A percentile compares a stretch with the other conserved stretches of the same genome.
These are phyloP conservation scores for Pseudogymnoascus sp. DNA, from an alignment of 2,329 filamentous ascomycete genomes.

Conservation along the genomic window DNA sequence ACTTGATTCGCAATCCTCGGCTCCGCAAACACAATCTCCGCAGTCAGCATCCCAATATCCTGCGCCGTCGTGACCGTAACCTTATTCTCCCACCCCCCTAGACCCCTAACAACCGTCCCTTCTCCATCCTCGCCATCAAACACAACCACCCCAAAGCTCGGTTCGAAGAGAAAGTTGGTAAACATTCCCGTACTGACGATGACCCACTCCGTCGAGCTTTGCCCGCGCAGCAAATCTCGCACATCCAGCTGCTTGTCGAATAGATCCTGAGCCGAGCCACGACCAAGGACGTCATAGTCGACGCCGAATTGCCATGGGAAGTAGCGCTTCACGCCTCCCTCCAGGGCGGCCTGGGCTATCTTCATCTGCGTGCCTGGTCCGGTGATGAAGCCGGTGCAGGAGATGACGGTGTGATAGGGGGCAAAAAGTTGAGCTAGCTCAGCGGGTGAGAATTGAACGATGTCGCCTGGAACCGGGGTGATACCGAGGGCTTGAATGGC, in stretches of 20 bases:
- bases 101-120: slow-evolving; percentile 41
- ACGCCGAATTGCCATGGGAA: slow-evolving; percentile 71
- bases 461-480: slow-evolving; percentile 22
- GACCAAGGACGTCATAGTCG: slow-evolving; percentile 60
- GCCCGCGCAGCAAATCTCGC: slow-evolving; percentile 42
- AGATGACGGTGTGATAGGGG: slow-evolving; percentile 48
- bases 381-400: slow-evolving; percentile 53
- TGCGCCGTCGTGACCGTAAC: slow-evolving; percentile 56
- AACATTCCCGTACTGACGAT: slow-evolving; percentile 66
- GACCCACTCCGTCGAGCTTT: slow-evolving; percentile 48
- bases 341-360: slow-evolving; percentile 47
- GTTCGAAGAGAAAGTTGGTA: slow-evolving; percentile 61
- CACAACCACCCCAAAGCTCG: slow-evolving; percentile 56
- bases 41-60: slow-evolving; percentile 58
- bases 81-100: slow-evolving; percentile 54
- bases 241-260: slow-evolving; percentile 64
- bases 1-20: slow-evolving; percentile 31
- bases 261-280: slow-evolving; percentile 52
- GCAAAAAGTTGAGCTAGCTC: slow-evolving; percentile 39
- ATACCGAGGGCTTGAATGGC: slow-evolving; percentile 21
- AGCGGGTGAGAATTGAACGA: slow-evolving; percentile 30
- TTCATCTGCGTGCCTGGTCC: slow-evolving; percentile 50
- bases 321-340: slow-evolving; percentile 43
- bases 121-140: slow-evolving; percentile 33
- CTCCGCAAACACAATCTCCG: slow-evolving; percentile 45